These are phyloP conservation scores for Strobilomyces echinocephalus DNA, from an alignment of 768 basidiomycete genomes.

Conservation along the genomic window DNA sequence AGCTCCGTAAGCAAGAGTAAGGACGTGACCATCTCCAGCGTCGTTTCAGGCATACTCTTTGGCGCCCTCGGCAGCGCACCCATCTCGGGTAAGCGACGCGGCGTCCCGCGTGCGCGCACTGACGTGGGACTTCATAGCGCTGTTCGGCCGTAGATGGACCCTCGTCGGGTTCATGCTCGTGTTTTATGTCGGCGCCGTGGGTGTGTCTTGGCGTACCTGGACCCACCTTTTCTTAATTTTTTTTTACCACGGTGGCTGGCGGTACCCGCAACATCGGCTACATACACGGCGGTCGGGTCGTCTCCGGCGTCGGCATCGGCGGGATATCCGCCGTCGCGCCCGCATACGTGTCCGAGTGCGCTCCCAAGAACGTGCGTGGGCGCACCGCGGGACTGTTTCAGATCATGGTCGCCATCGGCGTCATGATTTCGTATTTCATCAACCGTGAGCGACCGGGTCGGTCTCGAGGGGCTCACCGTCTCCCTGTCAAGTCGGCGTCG, in stretches of 20 bases:
- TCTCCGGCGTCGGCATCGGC: slow-evolving; percentile 79
- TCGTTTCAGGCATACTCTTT: slow-evolving; percentile 88
- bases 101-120: background rate
- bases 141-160: slow-evolving; percentile 62
- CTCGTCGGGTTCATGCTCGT: slow-evolving; percentile 57
- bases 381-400: slow-evolving; percentile 85
- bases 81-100: slow-evolving; percentile 48
- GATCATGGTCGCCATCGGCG: slow-evolving; percentile 78
- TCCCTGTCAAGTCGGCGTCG: slow-evolving; percentile 50
- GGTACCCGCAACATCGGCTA: slow-evolving; percentile 53
- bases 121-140: slow-evolving; percentile 35
- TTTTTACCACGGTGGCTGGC: slow-evolving; percentile 65
- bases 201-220: slow-evolving; percentile 23
- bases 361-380: slow-evolving; percentile 84
- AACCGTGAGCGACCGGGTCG: slow-evolving; percentile 47
- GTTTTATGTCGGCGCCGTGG: slow-evolving; percentile 69
- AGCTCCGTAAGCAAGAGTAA: slow-evolving; percentile 34
- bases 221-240: background rate
- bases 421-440: slow-evolving; percentile 81
- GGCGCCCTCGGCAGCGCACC: slow-evolving; percentile 75
- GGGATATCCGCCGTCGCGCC: slow-evolving; percentile 82
- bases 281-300: slow-evolving; percentile 78
- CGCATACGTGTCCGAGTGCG: slow-evolving; percentile 81
- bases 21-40: slow-evolving; percentile 62
- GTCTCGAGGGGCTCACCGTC: background rate